A percentile compares a stretch with the other conserved stretches of the same genome.
Conservation (phyloP, 129 eudicot genomes). For the Chrysanthemum lavandulifolium region DNA sequence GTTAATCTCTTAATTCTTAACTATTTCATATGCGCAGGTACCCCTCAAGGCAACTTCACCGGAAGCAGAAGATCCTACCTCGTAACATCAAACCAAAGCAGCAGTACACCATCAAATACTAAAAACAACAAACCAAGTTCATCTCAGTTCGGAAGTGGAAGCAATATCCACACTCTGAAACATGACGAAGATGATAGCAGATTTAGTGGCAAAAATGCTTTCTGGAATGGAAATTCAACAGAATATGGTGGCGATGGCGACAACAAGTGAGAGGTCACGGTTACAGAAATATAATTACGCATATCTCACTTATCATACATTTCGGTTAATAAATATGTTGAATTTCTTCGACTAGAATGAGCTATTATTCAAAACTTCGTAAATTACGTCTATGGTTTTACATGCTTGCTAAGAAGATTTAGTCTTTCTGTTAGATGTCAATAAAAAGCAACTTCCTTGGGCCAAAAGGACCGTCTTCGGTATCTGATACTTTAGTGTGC, state of each 20-base stretch:
- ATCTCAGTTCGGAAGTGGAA: conserved; percentile 65
- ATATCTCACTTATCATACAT: conserved; percentile 17
- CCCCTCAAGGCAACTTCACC: conserved; percentile 41
- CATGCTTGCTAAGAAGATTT: not conserved
- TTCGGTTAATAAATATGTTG: conserved; percentile 22
- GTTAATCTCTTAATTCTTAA: not conserved
- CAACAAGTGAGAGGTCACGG: conserved; percentile 27
- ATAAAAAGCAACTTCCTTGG: conserved; percentile 41
- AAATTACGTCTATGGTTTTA: conserved; percentile 5
- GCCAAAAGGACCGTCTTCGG: conserved; percentile 36
- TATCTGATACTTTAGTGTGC: conserved; percentile 27
- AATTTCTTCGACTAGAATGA: not conserved
- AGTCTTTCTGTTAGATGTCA: conserved; percentile 16
- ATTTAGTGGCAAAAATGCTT: conserved; percentile 59
- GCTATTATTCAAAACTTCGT: not conserved
- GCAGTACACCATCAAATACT: conserved; percentile 23
- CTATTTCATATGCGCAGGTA: conserved; percentile 41
- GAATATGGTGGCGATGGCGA: conserved; percentile 65
- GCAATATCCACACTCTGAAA: conserved; percentile 79
- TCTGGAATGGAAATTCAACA: conserved; percentile 91
- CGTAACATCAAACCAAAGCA: conserved; percentile 34
- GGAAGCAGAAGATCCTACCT: conserved; percentile 38
- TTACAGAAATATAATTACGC: not conserved
- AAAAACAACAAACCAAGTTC: conserved; percentile 36
- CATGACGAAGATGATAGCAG: conserved; percentile 72